Percentiles rank a stretch among this genome's conserved stretches.
Conservation (phyloP, 441 rosid genomes). For the Gossypium trilobum region DNA sequence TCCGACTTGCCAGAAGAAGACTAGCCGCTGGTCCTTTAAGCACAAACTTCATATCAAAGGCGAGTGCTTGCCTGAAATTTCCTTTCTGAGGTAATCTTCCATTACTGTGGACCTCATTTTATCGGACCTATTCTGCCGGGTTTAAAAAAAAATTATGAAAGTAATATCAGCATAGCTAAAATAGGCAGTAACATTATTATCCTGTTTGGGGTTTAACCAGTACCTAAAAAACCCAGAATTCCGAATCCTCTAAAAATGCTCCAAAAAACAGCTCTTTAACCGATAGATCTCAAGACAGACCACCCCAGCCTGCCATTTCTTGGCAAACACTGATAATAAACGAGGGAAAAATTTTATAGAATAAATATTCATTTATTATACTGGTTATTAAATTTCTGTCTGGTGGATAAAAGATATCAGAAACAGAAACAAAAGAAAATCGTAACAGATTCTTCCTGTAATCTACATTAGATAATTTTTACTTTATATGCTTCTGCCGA, state of each 20-base stretch:
- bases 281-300: conserved; percentile 18
- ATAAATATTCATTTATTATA: not conserved
- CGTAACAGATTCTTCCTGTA: conserved; percentile 27
- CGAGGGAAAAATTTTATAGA: not conserved
- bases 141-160: not conserved
- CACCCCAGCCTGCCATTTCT: conserved; percentile 9
- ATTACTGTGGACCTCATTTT: conserved; percentile 11
- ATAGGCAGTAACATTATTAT: not conserved
- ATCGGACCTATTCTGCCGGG: conserved; percentile 8
- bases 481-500: conserved; percentile 27
- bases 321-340: not conserved
- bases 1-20: not conserved
- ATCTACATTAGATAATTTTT: conserved; percentile 38
- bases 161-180: not conserved
- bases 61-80: not conserved
- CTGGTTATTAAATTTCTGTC: conserved; percentile 3
- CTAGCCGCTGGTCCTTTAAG: conserved; percentile 3
- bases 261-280: not conserved
- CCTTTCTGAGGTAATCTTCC: conserved; percentile 10
- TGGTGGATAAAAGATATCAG: conserved; percentile 3
- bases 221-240: not conserved
- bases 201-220: conserved; percentile 10
- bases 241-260: not conserved
- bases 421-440: conserved; percentile 22
- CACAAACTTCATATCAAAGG: conserved; percentile 8